Conservation (phyloP, 1,284 basidiomycete genomes). For the Ustilago curta region DNA sequence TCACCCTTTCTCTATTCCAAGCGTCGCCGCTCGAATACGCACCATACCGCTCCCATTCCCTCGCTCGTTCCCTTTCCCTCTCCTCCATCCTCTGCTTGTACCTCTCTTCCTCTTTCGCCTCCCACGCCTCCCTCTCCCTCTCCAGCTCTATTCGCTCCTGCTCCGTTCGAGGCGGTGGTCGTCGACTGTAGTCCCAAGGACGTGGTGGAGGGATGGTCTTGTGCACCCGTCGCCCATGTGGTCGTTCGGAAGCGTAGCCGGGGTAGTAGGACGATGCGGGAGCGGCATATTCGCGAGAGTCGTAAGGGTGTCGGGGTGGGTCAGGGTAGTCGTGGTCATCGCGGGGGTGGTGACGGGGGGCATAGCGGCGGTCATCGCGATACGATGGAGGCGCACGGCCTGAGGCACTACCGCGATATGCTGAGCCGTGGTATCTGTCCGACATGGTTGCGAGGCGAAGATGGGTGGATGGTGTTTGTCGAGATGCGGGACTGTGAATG, state of each 20-base stretch:
- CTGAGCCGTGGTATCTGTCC: slow-evolving; percentile 36
- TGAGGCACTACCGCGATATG: slow-evolving; percentile 20
- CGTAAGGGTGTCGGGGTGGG: slow-evolving; percentile 7
- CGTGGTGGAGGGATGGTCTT: slow-evolving; percentile 36
- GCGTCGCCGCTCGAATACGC: slow-evolving; percentile 2
- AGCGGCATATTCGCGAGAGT: slow-evolving; percentile 20
- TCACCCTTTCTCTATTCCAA: slow-evolving; percentile 20
- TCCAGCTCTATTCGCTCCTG: slow-evolving; percentile 36
- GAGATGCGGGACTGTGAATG: not conserved
- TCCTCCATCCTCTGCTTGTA: slow-evolving; percentile 41
- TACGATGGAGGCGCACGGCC: not conserved
- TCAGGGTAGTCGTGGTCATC: slow-evolving; percentile 23
- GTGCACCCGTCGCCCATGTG: slow-evolving; percentile 25
- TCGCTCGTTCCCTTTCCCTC: slow-evolving; percentile 25
- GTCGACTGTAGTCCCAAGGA: slow-evolving; percentile 44
- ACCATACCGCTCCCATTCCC: slow-evolving; percentile 13
- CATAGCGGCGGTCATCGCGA: slow-evolving; percentile 33
- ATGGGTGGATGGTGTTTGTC: not conserved
- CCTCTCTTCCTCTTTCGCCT: slow-evolving; percentile 38
- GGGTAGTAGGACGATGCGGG: slow-evolving; percentile 25
- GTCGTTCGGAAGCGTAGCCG: slow-evolving; percentile 10
- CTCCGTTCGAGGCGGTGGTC: slow-evolving; percentile 35
- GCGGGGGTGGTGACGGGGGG: slow-evolving; percentile 11
- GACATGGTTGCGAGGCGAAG: slow-evolving; percentile 16
- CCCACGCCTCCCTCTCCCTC: slow-evolving; percentile 38